Evolutionary conservation across 1,284 basidiomycete species (phyloP).

Genomic region (Paramarasmius palmivorus): DNA sequence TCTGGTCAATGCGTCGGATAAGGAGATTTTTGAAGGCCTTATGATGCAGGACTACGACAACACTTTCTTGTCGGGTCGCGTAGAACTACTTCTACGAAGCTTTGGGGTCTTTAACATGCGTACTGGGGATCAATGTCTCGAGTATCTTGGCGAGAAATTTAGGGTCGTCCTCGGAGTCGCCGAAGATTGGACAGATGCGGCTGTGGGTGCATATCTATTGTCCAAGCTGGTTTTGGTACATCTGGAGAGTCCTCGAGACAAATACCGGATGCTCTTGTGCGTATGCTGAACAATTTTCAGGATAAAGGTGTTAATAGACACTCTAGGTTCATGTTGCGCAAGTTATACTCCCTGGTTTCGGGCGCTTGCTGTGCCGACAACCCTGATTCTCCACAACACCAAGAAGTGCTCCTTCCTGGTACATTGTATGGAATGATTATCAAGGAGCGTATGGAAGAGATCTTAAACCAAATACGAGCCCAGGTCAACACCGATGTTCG

Average conservation of each 20-base stretch:
- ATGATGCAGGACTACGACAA: constrained; percentile 98
- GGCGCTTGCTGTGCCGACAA: constrained; percentile 93
- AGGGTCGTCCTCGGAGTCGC: constrained; percentile 89
- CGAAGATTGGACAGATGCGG: constrained; percentile 90
- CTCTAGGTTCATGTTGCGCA: constrained; percentile 93
- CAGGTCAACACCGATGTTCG: constrained; percentile 80
- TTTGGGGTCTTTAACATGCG: constrained; percentile 92
- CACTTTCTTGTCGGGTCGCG: constrained; percentile 96
- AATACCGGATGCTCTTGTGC: constrained; percentile 94
- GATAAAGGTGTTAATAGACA: too few species aligned
- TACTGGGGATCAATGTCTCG: constrained; percentile 92
- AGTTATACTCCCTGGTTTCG: constrained; percentile 92
- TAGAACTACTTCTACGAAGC: constrained; percentile 95
- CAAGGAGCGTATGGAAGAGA: constrained; percentile 96
- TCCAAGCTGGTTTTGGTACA: constrained; percentile 91
- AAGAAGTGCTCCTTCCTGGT: constrained; percentile 96
- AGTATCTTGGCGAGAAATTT: constrained; percentile 98
- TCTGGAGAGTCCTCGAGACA: constrained; percentile 87
- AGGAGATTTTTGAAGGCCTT: constrained; percentile 97
- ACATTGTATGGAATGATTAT: constrained; percentile 96
- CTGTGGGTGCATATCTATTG: constrained; percentile 84
- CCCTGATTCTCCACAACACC: constrained; percentile 98
- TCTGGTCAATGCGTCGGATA: constrained; percentile 91
- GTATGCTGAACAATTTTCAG: constrained; percentile 25
- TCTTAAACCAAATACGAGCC: constrained; percentile 73